Conservation (phyloP, 1,284 basidiomycete genomes). For the Puccinia brachypodii region DNA sequence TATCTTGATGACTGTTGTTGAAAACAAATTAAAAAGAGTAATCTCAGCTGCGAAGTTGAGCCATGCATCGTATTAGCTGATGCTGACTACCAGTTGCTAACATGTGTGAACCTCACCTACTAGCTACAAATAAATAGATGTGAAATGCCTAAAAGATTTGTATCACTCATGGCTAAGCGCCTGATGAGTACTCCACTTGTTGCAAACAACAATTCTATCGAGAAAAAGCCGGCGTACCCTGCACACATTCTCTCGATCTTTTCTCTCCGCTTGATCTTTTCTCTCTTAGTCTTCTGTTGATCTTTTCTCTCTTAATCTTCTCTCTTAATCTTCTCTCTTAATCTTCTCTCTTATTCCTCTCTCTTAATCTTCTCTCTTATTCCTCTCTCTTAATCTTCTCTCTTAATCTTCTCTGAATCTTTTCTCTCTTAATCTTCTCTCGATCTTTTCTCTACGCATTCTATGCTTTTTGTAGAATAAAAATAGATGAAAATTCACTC, state of each 20-base stretch:
- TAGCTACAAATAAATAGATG: too few relatives aligned
- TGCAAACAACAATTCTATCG: constrained; percentile 71
- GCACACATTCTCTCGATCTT: too few relatives aligned
- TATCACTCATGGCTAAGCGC: constrained; percentile 70
- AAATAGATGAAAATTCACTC: too few relatives aligned
- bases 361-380: too few relatives aligned
- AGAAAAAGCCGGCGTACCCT: too few relatives aligned
- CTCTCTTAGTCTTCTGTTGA: too few relatives aligned
- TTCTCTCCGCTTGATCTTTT: too few relatives aligned
- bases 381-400: too few relatives aligned
- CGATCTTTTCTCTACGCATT: too few relatives aligned
- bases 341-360: background rate
- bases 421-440: too few relatives aligned
- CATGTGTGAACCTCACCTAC: constrained; percentile 80
- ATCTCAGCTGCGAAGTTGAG: background rate
- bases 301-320: background rate
- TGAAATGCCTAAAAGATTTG: constrained; percentile 70
- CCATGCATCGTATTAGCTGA: background rate
- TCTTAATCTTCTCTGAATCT: too few relatives aligned
- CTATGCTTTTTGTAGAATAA: too few relatives aligned
- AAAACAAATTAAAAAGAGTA: constrained; percentile 62
- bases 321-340: background rate
- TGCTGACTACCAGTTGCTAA: constrained; percentile 69
- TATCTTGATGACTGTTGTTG: constrained; percentile 47
- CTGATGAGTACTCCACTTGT: constrained; percentile 88